Conservation (phyloP, 169 alveolate genomes). For the Eimeria acervulina region DNA sequence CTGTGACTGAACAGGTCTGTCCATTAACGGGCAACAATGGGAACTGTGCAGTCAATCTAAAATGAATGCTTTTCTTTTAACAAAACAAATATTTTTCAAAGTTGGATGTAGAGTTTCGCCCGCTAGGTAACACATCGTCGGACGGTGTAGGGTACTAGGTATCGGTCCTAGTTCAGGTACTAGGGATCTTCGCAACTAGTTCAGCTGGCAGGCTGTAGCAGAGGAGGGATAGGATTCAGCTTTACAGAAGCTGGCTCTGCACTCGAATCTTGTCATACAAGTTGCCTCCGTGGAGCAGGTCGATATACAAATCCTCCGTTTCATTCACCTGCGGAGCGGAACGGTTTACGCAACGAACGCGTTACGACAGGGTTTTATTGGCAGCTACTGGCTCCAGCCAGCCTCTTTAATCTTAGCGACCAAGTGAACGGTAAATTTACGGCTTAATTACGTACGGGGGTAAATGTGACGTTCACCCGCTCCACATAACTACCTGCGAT, state of each 20-base stretch:
- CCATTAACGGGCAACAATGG: conserved; percentile 14
- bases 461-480: conserved; percentile 44
- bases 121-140: neutral
- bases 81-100: conserved; percentile 53
- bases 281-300: conserved; percentile 29
- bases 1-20: conserved; percentile 59
- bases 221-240: too few species aligned
- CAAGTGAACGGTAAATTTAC: neutral
- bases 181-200: too few species aligned
- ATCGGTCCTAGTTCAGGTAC: neutral
- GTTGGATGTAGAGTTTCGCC: neutral
- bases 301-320: conserved; percentile 40
- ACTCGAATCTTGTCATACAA: conserved; percentile 66
- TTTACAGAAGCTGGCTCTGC: conserved; percentile 14
- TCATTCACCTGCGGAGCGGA: conserved; percentile 6
- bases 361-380: neutral
- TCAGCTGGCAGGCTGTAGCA: too few species aligned
- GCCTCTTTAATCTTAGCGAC: neutral
- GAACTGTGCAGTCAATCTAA: conserved; percentile 56
- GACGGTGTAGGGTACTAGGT: neutral
- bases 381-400: neutral
- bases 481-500: conserved; percentile 54
- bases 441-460: conserved; percentile 16
- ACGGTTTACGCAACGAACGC: neutral
- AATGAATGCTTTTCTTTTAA: conserved; percentile 44